A percentile compares a stretch with the other conserved stretches of the same genome.
Conservation (phyloP, 495 filamentous ascomycete species). For the Penicilliopsis zonata region DNA sequence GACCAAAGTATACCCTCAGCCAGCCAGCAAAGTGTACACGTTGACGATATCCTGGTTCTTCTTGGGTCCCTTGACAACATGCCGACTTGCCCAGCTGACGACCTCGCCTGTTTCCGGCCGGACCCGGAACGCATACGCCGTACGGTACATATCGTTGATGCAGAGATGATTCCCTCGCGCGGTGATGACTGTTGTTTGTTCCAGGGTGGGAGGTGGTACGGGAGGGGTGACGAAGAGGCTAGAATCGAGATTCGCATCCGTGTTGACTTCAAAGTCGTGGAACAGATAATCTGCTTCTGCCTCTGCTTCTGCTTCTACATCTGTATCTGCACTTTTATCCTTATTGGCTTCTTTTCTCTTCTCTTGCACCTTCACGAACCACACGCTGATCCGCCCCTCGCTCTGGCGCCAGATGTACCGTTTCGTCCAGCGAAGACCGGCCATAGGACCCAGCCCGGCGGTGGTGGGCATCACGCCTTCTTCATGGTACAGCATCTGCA, state of each 20-base stretch:
- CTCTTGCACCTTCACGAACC: conserved; percentile 31
- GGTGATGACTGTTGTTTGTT: conserved; percentile 14
- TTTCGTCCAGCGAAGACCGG: conserved; percentile 29
- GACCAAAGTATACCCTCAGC: no score
- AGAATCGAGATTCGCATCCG: background rate
- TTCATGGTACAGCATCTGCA: conserved; percentile 28
- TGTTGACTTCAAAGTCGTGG: conserved; percentile 27
- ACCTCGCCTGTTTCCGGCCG: conserved; percentile 21
- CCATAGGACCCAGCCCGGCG: conserved; percentile 5
- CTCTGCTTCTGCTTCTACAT: no score
- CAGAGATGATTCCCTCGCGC: conserved; percentile 34
- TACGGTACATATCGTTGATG: conserved; percentile 39
- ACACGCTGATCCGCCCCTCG: conserved; percentile 27
- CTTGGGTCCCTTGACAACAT: conserved; percentile 34
- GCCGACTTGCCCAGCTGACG: conserved; percentile 33
- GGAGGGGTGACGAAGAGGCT: conserved; percentile 16
- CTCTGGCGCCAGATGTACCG: conserved; percentile 34
- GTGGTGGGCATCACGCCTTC: conserved; percentile 27
- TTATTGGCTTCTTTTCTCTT: no score
- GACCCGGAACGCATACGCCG: conserved; percentile 34
- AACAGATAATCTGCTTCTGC: conserved; percentile 35
- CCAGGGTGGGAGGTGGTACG: conserved; percentile 8
- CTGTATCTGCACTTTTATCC: no score
- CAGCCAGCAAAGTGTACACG: conserved; percentile 15
- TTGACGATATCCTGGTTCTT: conserved; percentile 38